Conservation (phyloP, 768 basidiomycete species). For the Boletus barrowsii region DNA sequence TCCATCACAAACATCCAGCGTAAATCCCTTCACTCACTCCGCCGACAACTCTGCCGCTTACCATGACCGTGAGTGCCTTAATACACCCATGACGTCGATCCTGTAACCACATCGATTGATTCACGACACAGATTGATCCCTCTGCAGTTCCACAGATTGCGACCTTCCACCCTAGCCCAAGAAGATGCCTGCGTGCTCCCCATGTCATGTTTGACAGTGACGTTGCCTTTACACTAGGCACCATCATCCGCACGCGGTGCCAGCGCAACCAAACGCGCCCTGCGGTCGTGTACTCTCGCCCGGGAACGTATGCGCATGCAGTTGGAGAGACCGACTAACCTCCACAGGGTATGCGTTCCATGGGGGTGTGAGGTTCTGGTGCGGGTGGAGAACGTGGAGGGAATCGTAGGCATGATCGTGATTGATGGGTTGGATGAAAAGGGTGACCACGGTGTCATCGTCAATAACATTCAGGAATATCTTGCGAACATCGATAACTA, state of each 20-base stretch:
- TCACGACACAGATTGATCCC: no score
- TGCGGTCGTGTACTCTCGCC: slow-evolving; percentile 25
- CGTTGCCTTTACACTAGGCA: slow-evolving; percentile 34
- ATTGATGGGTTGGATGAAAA: no score
- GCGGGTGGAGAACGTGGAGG: slow-evolving; percentile 33
- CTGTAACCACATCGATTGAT: no score
- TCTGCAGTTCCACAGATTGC: no score
- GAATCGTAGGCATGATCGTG: slow-evolving; percentile 30
- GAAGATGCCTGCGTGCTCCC: slow-evolving; percentile 27
- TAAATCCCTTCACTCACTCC: no score
- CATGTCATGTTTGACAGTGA: slow-evolving; percentile 28
- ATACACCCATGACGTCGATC: no score
- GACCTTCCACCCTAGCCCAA: slow-evolving; percentile 2
- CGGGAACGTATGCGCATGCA: slow-evolving; percentile 28
- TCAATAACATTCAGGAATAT: slow-evolving; percentile 24
- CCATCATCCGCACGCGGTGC: slow-evolving; percentile 20
- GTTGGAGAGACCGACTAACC: background rate
- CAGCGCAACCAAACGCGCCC: slow-evolving; percentile 17
- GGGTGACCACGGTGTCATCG: slow-evolving; percentile 31
- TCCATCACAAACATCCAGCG: no score
- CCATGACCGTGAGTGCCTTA: no score
- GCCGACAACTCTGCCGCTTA: no score
- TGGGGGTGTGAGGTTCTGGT: slow-evolving; percentile 35
- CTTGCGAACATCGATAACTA: no score
- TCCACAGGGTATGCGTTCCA: slow-evolving; percentile 33